Conservation (phyloP, 2,329 filamentous ascomycete species). For the Pseudopithomyces chartarum region DNA sequence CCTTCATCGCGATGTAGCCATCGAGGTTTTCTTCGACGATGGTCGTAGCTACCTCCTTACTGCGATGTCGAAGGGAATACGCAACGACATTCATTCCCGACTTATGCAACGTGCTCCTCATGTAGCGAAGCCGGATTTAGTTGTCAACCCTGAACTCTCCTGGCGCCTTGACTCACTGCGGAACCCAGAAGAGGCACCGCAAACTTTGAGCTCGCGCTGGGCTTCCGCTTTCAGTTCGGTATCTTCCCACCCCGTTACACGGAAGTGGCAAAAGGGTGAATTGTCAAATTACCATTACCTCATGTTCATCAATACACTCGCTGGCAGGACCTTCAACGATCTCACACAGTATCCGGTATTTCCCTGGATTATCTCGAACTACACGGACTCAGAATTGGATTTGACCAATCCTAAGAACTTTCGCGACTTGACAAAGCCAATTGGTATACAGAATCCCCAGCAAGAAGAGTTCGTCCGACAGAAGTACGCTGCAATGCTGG, state of each 20-base stretch:
- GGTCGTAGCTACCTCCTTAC: slow-evolving; percentile 94
- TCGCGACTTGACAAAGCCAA: slow-evolving; percentile 90
- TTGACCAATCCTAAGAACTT: slow-evolving; percentile 83
- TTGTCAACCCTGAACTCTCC: slow-evolving; percentile 80
- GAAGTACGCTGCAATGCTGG: slow-evolving; percentile 83
- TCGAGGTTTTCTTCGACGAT: slow-evolving; percentile 98
- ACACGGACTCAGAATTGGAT: slow-evolving; percentile 91
- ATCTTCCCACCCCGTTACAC: slow-evolving; percentile 81
- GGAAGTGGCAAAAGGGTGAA: slow-evolving; percentile 89
- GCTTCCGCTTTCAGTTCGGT: slow-evolving; percentile 88
- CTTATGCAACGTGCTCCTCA: slow-evolving; percentile 81
- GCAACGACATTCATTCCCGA: slow-evolving; percentile 81
- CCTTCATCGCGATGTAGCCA: slow-evolving; percentile 89
- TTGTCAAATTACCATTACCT: slow-evolving; percentile 99
- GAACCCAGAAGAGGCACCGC: slow-evolving; percentile 65
- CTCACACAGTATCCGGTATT: slow-evolving; percentile 98
- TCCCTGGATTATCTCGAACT: slow-evolving; percentile 95
- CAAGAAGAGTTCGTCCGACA: slow-evolving; percentile 81
- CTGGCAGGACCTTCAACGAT: slow-evolving; percentile 95
- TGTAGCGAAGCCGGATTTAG: slow-evolving; percentile 69
- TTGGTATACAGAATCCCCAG: slow-evolving; percentile 83
- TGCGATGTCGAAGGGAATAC: slow-evolving; percentile 71
- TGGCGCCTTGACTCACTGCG: slow-evolving; percentile 90
- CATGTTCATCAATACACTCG: slow-evolving; percentile 98
- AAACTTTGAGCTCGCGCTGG: slow-evolving; percentile 82